Evolutionary conservation across 225 moss, liverwort and hornwort species (phyloP).

Genomic region (Bryum argenteum): DNA sequence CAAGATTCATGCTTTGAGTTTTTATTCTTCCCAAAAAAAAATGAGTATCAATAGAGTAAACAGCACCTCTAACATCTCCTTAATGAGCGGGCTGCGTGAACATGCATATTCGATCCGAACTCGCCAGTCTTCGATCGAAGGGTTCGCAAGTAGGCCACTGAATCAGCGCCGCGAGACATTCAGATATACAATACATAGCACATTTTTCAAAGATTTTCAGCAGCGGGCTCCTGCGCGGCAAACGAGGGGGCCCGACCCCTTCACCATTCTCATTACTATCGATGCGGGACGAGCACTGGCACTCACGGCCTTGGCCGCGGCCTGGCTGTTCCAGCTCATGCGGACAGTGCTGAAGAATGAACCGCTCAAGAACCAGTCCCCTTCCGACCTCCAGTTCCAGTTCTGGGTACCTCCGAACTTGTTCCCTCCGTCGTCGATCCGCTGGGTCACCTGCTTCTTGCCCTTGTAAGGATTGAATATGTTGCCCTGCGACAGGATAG

Average conservation of each 20-base stretch:
- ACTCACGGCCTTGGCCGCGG: neutral
- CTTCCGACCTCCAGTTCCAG: neutral
- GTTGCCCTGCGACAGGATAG: neutral
- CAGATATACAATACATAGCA: too few species aligned
- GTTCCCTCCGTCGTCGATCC: neutral
- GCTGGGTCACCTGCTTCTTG: neutral
- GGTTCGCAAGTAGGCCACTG: too few species aligned
- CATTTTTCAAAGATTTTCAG: too few species aligned
- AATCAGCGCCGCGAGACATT: too few species aligned
- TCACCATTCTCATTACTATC: neutral
- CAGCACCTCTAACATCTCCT: too few species aligned
- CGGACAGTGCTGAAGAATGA: neutral
- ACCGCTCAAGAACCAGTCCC: neutral
- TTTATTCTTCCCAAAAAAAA: too few species aligned
- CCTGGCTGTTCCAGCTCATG: neutral
- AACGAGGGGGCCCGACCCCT: neutral
- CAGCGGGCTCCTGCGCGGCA: neutral
- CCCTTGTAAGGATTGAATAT: neutral
- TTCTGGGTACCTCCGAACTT: neutral
- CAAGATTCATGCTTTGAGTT: too few species aligned
- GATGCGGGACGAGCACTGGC: neutral
- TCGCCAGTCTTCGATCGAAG: too few species aligned
- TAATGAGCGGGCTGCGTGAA: too few species aligned
- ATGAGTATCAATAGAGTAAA: too few species aligned
- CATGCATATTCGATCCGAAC: too few species aligned